phyloP scores from a whole-genome alignment of 495 filamentous ascomycete species.

The Pyronema domesticum region DNA sequence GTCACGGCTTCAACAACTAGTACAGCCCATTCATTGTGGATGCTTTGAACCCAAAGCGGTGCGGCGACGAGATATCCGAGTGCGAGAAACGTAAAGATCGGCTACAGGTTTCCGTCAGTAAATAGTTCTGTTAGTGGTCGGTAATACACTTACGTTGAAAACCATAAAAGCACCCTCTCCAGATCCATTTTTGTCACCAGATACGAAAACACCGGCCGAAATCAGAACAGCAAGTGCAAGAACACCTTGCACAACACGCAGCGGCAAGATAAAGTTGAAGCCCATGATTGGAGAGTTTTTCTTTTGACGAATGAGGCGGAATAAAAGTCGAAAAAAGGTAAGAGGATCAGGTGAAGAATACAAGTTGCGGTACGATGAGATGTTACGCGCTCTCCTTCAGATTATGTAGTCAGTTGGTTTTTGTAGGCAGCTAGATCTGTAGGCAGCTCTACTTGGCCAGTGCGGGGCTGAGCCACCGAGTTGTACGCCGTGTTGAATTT shows the following conservation, averaged over 20 bases:
- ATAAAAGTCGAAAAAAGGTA: too few species aligned
- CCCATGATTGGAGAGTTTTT: slow-evolving; percentile 7
- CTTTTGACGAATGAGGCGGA: neutral
- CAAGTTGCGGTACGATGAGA: too few species aligned
- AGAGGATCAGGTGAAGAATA: too few species aligned
- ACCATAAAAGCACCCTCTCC: slow-evolving; percentile 12
- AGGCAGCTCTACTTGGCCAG: too few species aligned
- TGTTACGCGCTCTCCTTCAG: too few species aligned
- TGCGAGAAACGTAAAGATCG: slow-evolving; percentile 22
- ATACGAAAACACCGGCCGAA: slow-evolving; percentile 15
- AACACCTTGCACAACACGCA: slow-evolving; percentile 17
- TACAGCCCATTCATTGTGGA: slow-evolving; percentile 22
- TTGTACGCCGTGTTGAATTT: too few species aligned
- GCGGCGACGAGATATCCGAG: slow-evolving; percentile 23
- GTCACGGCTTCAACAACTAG: slow-evolving; percentile 22
- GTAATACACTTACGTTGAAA: slow-evolving; percentile 14
- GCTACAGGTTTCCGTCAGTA: slow-evolving; percentile 13
- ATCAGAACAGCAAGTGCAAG: slow-evolving; percentile 19
- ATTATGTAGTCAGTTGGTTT: too few species aligned
- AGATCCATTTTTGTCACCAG: neutral
- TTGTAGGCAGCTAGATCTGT: too few species aligned
- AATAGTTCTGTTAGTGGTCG: slow-evolving; percentile 2
- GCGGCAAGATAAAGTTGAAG: slow-evolving; percentile 20
- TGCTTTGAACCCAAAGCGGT: slow-evolving; percentile 18
- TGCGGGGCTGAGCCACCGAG: too few species aligned